phyloP scores from a whole-genome alignment of 371 early-diverging fungal genomes.

The Mucor racemosus region DNA sequence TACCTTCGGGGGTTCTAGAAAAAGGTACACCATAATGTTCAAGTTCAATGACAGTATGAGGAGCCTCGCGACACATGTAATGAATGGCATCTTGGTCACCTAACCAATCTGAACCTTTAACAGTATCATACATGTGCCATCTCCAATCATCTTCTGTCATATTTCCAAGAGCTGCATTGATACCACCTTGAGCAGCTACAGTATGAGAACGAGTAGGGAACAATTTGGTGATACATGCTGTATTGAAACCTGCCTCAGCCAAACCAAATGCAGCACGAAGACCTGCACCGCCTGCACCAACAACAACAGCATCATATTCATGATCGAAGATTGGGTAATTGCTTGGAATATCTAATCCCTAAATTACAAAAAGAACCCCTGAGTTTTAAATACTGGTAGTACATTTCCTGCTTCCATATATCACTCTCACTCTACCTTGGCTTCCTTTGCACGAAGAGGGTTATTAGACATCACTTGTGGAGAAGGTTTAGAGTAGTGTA shows the following conservation, averaged over 20 bases:
- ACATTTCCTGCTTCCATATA: no score
- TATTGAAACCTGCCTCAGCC: conserved; percentile 96
- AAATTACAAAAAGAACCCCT: background rate
- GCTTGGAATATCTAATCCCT: conserved; percentile 44
- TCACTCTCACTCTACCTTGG: conserved; percentile 46
- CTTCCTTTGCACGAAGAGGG: conserved; percentile 73
- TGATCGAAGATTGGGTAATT: conserved; percentile 96
- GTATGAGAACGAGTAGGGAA: conserved; percentile 99
- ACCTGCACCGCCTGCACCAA: conserved; percentile 99
- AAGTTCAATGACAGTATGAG: conserved; percentile 92
- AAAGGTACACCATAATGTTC: conserved; percentile 98
- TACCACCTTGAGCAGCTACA: conserved; percentile 98
- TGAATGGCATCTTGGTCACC: conserved; percentile 99
- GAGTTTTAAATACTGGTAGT: conserved; percentile 4
- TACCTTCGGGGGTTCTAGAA: conserved; percentile 95
- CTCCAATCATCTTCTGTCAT: conserved; percentile 99
- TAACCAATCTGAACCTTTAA: conserved; percentile 97
- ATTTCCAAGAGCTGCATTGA: conserved; percentile 98
- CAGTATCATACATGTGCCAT: conserved; percentile 99
- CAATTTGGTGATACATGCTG: conserved; percentile 97
- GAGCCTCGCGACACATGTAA: conserved; percentile 98
- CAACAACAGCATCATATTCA: conserved; percentile 96
- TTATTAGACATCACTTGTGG: conserved; percentile 72
- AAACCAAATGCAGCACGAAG: conserved; percentile 98
- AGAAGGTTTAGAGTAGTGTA: conserved; percentile 55